Evolutionary conservation across 2,329 filamentous ascomycete genomes (phyloP).

Genomic region (Bipolaris zeicola): DNA sequence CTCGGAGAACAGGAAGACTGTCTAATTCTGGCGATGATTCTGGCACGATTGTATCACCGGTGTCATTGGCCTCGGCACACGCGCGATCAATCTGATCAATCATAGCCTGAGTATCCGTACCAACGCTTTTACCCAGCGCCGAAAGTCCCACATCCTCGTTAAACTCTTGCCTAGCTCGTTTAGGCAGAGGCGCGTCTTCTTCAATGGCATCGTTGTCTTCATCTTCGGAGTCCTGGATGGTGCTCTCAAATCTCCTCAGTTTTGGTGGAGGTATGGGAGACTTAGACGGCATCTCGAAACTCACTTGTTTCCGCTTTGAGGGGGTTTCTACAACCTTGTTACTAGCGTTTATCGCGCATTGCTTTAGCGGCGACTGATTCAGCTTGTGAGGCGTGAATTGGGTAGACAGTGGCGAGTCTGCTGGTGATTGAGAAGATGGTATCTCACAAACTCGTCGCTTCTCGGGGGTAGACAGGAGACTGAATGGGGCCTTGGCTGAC

Average conservation of each 20-base stretch:
- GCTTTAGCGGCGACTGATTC: conserved; percentile 21
- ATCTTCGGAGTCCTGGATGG: conserved; percentile 44
- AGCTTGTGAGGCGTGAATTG: conserved; percentile 30
- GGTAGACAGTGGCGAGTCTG: conserved; percentile 38
- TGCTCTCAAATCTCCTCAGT: conserved; percentile 34
- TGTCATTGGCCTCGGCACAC: conserved; percentile 23
- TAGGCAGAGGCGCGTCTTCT: conserved; percentile 12
- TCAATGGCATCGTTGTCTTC: conserved; percentile 35
- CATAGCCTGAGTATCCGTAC: conserved; percentile 36
- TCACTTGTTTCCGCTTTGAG: conserved; percentile 40
- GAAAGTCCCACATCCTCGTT: not conserved
- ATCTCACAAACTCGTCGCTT: conserved; percentile 40
- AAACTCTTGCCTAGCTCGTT: conserved; percentile 10
- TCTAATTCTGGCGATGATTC: conserved; percentile 18
- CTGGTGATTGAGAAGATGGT: conserved; percentile 45
- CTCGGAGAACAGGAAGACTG: not conserved
- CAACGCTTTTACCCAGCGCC: conserved; percentile 14
- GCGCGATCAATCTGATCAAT: conserved; percentile 34
- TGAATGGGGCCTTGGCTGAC: conserved; percentile 28
- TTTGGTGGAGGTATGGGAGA: conserved; percentile 19
- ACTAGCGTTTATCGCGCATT: conserved; percentile 17
- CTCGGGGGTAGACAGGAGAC: conserved; percentile 42
- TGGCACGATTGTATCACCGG: not conserved
- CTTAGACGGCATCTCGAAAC: conserved; percentile 26
- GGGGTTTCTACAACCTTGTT: conserved; percentile 27